Evolutionary conservation across 371 early-diverging fungal species (phyloP).

Genomic region (Sporodiniella umbellata): DNA sequence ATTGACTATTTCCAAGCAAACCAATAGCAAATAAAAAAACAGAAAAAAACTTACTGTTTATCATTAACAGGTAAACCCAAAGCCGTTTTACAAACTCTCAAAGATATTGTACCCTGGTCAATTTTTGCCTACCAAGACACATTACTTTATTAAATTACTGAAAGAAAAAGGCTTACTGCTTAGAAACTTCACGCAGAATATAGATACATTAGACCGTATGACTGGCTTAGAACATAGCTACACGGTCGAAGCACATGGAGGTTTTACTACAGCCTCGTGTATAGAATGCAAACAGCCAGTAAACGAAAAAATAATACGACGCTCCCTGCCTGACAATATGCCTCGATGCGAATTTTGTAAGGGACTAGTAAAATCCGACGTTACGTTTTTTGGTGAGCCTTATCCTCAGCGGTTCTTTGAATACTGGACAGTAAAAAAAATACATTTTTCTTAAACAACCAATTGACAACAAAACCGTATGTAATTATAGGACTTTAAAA

Average conservation of each 20-base stretch:
- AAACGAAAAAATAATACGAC: slow-evolving; percentile 35
- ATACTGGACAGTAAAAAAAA: slow-evolving; percentile 40
- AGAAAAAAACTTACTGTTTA: not conserved
- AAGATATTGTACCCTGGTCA: slow-evolving; percentile 89
- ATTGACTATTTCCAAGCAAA: slow-evolving; percentile 81
- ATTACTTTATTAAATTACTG: slow-evolving; percentile 82
- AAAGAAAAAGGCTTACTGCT: slow-evolving; percentile 70
- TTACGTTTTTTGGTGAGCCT: slow-evolving; percentile 92
- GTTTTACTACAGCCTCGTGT: slow-evolving; percentile 84
- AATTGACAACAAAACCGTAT: no score
- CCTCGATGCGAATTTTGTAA: slow-evolving; percentile 68
- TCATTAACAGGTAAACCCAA: slow-evolving; percentile 58
- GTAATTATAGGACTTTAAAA: slow-evolving; percentile 57
- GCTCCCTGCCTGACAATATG: slow-evolving; percentile 50
- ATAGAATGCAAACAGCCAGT: slow-evolving; percentile 46
- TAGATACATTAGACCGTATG: slow-evolving; percentile 90
- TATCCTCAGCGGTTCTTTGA: slow-evolving; percentile 78
- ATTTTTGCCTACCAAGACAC: slow-evolving; percentile 80
- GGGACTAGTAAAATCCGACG: slow-evolving; percentile 87
- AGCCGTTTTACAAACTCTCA: slow-evolving; percentile 88
- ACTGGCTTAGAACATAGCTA: slow-evolving; percentile 72
- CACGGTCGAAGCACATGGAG: slow-evolving; percentile 94
- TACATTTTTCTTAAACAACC: no score
- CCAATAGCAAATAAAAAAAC: not conserved
- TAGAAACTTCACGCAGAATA: slow-evolving; percentile 93